phyloP scores from a whole-genome alignment of 768 basidiomycete species.

The Lactifluus piperatus region DNA sequence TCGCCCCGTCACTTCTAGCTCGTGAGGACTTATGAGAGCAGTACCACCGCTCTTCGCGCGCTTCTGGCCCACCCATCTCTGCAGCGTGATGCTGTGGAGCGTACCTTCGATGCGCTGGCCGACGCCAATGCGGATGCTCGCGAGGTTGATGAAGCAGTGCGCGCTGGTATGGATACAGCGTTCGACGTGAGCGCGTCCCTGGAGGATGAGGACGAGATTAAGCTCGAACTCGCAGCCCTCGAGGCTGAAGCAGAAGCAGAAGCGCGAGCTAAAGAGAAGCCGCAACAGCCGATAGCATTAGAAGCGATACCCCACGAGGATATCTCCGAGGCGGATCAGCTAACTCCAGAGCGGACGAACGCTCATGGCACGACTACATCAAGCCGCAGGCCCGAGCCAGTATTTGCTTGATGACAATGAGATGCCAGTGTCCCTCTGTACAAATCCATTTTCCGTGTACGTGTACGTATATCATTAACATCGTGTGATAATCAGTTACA shows the following conservation, averaged over 20 bases:
- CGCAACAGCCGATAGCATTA: background rate
- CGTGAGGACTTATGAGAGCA: conserved; percentile 77
- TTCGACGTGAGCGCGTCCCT: conserved; percentile 34
- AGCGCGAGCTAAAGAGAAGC: conserved; percentile 5
- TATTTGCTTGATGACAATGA: background rate
- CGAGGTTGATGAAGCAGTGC: conserved; percentile 75
- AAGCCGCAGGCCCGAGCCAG: background rate
- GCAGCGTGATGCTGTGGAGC: conserved; percentile 68
- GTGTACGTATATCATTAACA: background rate
- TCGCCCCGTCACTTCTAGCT: conserved; percentile 41
- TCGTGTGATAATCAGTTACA: background rate
- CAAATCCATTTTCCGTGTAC: background rate
- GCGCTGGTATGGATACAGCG: conserved; percentile 49
- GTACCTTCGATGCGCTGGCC: conserved; percentile 81
- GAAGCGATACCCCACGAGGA: background rate
- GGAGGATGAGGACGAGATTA: conserved; percentile 47
- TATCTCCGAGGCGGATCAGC: background rate
- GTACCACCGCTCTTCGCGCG: conserved; percentile 63
- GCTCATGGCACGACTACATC: background rate
- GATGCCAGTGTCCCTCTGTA: background rate
- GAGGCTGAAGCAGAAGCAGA: conserved; percentile 35
- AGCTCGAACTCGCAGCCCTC: conserved; percentile 56
- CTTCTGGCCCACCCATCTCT: conserved; percentile 78
- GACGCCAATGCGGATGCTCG: conserved; percentile 74
- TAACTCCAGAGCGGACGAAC: background rate